Percentiles rank a stretch among this genome's conserved stretches.
phyloP scores from a whole-genome alignment of 169 alveolate genomes.

The Nephromyces sp. region DNA sequence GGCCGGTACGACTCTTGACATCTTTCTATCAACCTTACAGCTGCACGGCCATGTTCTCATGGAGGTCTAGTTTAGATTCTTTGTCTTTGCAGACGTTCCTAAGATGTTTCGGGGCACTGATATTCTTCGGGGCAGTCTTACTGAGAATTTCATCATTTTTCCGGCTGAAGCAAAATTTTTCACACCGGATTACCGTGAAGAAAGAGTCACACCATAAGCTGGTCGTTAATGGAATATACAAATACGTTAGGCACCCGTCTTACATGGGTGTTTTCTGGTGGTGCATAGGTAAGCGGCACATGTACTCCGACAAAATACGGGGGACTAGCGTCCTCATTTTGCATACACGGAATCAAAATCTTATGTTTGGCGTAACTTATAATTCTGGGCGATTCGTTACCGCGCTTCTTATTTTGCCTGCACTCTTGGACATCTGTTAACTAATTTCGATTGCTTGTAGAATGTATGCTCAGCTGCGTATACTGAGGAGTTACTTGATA shows the following conservation, averaged over 20 bases:
- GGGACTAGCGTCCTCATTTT: neutral
- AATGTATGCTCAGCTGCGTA: neutral
- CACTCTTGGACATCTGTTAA: neutral
- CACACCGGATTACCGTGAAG: conserved; percentile 17
- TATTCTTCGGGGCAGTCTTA: too few relatives aligned
- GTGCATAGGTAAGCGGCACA: conserved; percentile 26
- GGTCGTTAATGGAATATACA: conserved; percentile 15
- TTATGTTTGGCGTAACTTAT: too few relatives aligned
- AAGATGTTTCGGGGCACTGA: too few relatives aligned
- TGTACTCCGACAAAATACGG: neutral
- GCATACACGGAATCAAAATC: neutral
- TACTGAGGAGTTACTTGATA: too few relatives aligned
- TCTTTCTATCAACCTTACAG: too few relatives aligned
- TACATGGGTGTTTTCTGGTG: conserved; percentile 37
- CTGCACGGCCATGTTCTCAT: too few relatives aligned
- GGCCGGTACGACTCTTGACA: too few relatives aligned
- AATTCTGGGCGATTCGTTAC: too few relatives aligned
- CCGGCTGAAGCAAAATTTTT: conserved; percentile 8
- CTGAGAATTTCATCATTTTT: conserved; percentile 17
- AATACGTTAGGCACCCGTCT: conserved; percentile 21
- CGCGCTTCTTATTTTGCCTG: neutral
- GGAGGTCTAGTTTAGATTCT: too few relatives aligned
- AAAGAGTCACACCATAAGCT: neutral
- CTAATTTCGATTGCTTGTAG: neutral
- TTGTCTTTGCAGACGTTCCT: too few relatives aligned